Evolutionary conservation across 306 rosid genomes (phyloP).

Genomic region (Sicyos edulis): DNA sequence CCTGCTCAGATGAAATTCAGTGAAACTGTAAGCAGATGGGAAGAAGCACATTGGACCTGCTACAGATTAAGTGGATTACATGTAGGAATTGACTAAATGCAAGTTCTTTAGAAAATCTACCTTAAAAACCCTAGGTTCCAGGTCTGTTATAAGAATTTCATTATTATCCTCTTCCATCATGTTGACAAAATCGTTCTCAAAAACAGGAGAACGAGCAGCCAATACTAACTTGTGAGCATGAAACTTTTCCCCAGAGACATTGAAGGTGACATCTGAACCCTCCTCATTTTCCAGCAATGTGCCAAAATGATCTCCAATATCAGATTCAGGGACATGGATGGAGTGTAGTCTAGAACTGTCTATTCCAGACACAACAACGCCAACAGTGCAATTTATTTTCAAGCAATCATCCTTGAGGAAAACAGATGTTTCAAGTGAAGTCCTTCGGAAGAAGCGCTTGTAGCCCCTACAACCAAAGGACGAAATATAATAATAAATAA

Average conservation of each 20-base stretch:
- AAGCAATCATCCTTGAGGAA: constrained; percentile 91
- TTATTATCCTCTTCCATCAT: constrained; percentile 48
- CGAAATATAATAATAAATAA: background rate
- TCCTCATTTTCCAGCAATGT: constrained; percentile 75
- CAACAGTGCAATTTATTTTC: constrained; percentile 97
- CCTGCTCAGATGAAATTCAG: constrained; percentile 50
- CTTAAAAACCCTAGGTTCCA: constrained; percentile 94
- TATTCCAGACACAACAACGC: constrained; percentile 85
- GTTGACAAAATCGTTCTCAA: constrained; percentile 55
- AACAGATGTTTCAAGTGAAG: constrained; percentile 67
- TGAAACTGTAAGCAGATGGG: constrained; percentile 27
- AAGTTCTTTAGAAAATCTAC: constrained; percentile 31
- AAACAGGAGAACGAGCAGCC: constrained; percentile 81
- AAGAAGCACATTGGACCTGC: constrained; percentile 8
- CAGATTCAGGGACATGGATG: constrained; percentile 84
- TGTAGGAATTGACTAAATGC: background rate
- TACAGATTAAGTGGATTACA: background rate
- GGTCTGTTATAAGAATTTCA: constrained; percentile 54
- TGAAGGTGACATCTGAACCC: constrained; percentile 77
- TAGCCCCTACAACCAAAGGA: constrained; percentile 59
- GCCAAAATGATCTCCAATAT: constrained; percentile 57
- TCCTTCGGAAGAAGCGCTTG: constrained; percentile 81
- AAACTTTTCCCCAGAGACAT: constrained; percentile 74
- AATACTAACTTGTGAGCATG: constrained; percentile 82
- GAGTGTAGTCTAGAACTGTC: constrained; percentile 73